phyloP scores from a whole-genome alignment of 2,329 filamentous ascomycete genomes.

The Fusarium succisae region DNA sequence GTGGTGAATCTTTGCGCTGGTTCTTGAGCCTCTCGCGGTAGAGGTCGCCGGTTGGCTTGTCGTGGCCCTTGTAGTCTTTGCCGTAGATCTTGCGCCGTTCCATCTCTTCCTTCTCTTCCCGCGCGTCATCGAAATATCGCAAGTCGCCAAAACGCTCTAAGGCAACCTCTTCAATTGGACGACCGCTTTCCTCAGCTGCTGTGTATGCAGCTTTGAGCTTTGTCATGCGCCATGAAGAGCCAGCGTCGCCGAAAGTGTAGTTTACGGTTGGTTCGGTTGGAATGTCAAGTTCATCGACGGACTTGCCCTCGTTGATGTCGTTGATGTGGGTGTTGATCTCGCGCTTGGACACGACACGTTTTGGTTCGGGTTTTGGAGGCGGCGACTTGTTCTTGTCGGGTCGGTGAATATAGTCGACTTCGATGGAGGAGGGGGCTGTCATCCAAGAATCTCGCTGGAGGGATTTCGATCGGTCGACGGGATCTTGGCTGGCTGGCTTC shows the following conservation, averaged over 20 bases:
- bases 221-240: slow-evolving; percentile 96
- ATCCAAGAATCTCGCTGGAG: slow-evolving; percentile 90
- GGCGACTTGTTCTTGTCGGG: slow-evolving; percentile 64
- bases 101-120: slow-evolving; percentile 92
- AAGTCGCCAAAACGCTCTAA: slow-evolving; percentile 83
- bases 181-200: slow-evolving; percentile 76
- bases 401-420: slow-evolving; percentile 83
- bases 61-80: slow-evolving; percentile 82
- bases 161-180: slow-evolving; percentile 83
- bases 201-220: slow-evolving; percentile 88
- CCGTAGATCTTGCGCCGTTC: slow-evolving; percentile 87
- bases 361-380: slow-evolving; percentile 66
- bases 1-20: slow-evolving; percentile 52
- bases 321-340: slow-evolving; percentile 79
- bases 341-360: slow-evolving; percentile 77
- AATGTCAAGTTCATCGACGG: slow-evolving; percentile 38
- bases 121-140: slow-evolving; percentile 87
- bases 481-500: slow-evolving; percentile 45
- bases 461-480: slow-evolving; percentile 42
- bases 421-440: slow-evolving; percentile 79
- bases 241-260: slow-evolving; percentile 89
- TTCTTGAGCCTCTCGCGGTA: slow-evolving; percentile 78
- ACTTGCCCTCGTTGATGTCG: slow-evolving; percentile 64
- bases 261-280: slow-evolving; percentile 67
- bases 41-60: slow-evolving; percentile 88